A percentile compares a stretch with the other conserved stretches of the same genome.
Evolutionary conservation across 495 filamentous ascomycete genomes (phyloP).

Genomic region (Cairneyella variabilis): DNA sequence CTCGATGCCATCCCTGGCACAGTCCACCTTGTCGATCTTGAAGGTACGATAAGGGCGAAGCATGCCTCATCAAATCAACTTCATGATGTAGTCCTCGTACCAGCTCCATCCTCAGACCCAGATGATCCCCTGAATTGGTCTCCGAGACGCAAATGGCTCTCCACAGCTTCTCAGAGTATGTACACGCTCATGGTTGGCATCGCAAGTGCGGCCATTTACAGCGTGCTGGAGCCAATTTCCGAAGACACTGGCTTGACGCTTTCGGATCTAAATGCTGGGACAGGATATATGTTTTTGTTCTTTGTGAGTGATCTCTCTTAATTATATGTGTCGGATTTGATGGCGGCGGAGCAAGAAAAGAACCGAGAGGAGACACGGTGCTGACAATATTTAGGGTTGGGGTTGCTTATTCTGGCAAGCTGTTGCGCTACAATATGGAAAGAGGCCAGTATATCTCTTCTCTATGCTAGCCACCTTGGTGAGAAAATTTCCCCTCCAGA

Average conservation of each 20-base stretch:
- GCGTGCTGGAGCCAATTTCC: slow-evolving; percentile 27
- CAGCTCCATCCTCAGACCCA: slow-evolving; percentile 52
- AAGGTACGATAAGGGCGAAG: slow-evolving; percentile 33
- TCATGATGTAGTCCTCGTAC: slow-evolving; percentile 54
- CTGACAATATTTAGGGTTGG: too few species aligned
- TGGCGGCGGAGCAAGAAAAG: too few species aligned
- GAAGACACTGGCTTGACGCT: slow-evolving; percentile 33
- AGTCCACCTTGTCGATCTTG: slow-evolving; percentile 30
- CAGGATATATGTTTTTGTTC: too few species aligned
- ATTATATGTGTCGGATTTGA: too few species aligned
- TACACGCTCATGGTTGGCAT: slow-evolving; percentile 26
- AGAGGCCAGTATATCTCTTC: slow-evolving; percentile 58
- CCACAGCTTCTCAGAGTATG: slow-evolving; percentile 14
- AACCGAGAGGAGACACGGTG: too few species aligned
- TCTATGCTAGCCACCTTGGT: slow-evolving; percentile 49
- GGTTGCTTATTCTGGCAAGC: slow-evolving; percentile 68
- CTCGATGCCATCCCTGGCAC: slow-evolving; percentile 25
- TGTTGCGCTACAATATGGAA: slow-evolving; percentile 62
- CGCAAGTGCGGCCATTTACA: slow-evolving; percentile 27
- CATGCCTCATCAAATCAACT: slow-evolving; percentile 29
- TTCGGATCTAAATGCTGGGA: too few species aligned
- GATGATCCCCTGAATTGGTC: slow-evolving; percentile 64
- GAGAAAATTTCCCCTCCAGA: too few species aligned
- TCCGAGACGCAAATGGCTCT: slow-evolving; percentile 42
- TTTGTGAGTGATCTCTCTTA: too few species aligned